Evolutionary conservation across 1,284 basidiomycete genomes (phyloP).

Genomic region (Singerocomus rubriflavus): DNA sequence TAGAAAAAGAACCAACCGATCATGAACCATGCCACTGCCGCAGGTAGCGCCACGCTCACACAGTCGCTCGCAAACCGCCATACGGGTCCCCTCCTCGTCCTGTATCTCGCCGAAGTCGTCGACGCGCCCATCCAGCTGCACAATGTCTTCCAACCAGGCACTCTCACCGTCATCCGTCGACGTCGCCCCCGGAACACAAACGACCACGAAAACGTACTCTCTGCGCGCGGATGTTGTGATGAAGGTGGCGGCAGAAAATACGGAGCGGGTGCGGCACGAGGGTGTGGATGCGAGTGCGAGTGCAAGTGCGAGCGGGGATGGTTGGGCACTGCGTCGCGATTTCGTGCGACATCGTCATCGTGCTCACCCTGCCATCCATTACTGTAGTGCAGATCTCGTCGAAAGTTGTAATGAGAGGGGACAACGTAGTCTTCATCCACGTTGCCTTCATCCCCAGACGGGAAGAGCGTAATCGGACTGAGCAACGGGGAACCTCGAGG

Average conservation of each 20-base stretch:
- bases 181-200: slow-evolving; percentile 43
- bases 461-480: slow-evolving; percentile 33
- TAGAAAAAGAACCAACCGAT: slow-evolving; percentile 30
- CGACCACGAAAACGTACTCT: slow-evolving; percentile 31
- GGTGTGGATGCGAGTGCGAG: neutral
- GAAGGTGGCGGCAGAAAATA: slow-evolving; percentile 29
- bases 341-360: slow-evolving; percentile 10
- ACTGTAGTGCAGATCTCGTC: slow-evolving; percentile 45
- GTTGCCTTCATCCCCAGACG: slow-evolving; percentile 30
- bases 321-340: neutral
- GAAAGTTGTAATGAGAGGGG: slow-evolving; percentile 35
- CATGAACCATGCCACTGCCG: slow-evolving; percentile 24
- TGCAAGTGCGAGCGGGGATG: neutral
- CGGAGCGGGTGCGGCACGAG: slow-evolving; percentile 1
- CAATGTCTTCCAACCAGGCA: slow-evolving; percentile 30
- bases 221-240: slow-evolving; percentile 15
- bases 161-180: slow-evolving; percentile 38
- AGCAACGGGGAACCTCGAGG: slow-evolving; percentile 30
- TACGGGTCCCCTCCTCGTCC: slow-evolving; percentile 2
- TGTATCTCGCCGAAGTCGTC: neutral
- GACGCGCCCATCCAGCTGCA: slow-evolving; percentile 4
- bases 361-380: slow-evolving; percentile 21
- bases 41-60: slow-evolving; percentile 28
- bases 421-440: slow-evolving; percentile 19
- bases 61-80: slow-evolving; percentile 27